These are phyloP conservation scores for Dendrostoma leiphaemia DNA, from an alignment of 2,329 filamentous ascomycete genomes.

Conservation along the genomic window DNA sequence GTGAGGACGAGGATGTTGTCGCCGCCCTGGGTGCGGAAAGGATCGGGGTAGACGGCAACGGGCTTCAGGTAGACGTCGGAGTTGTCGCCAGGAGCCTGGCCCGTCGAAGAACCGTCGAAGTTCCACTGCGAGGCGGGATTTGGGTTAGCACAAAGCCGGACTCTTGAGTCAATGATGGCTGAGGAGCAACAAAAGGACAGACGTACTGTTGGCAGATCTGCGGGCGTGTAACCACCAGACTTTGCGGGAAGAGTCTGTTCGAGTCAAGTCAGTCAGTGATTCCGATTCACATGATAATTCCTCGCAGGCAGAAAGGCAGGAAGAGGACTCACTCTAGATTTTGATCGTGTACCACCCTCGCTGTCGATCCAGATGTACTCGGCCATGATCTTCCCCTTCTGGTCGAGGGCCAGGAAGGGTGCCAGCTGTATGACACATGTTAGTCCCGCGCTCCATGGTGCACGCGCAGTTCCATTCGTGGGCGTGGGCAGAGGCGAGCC, in stretches of 20 bases:
- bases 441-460: constrained; percentile 8
- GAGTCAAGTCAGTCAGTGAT: constrained; percentile 7
- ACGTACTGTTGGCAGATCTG: constrained; percentile 45
- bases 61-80: constrained; percentile 96
- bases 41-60: constrained; percentile 70
- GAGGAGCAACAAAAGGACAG: not conserved
- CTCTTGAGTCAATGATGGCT: not conserved
- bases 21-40: constrained; percentile 68
- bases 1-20: constrained; percentile 93
- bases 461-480: not conserved
- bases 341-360: constrained; percentile 80
- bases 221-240: constrained; percentile 42
- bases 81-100: constrained; percentile 75
- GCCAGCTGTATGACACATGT: constrained; percentile 60
- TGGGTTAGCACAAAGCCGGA: not conserved
- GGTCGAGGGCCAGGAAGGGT: constrained; percentile 89
- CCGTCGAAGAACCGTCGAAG: constrained; percentile 74
- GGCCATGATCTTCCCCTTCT: constrained; percentile 85
- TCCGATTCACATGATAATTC: too few species aligned
- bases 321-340: constrained; percentile 78
- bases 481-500: too few species aligned
- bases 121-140: constrained; percentile 10
- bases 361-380: constrained; percentile 98
- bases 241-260: constrained; percentile 49
- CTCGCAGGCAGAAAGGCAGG: constrained; percentile 23